Percentiles rank a stretch among this genome's conserved stretches.
These are phyloP conservation scores for Chionographis japonica DNA, from an alignment of 106 monocot genomes.

Conservation along the genomic window DNA sequence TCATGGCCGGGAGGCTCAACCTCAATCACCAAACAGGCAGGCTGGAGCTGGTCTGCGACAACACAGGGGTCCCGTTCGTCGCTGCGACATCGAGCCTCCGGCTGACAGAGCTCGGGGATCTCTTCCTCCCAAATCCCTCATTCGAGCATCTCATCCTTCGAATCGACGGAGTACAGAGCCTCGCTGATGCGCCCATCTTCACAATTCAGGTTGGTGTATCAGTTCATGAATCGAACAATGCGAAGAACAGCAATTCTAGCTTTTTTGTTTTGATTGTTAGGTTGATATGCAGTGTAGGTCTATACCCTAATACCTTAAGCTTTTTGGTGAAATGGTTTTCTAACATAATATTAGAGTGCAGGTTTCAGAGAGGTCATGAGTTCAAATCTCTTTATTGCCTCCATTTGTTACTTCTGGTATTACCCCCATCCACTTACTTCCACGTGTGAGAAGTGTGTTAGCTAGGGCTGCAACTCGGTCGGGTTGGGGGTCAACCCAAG, in stretches of 20 bases:
- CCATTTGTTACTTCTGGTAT: too few relatives aligned
- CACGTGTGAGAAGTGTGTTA: too few relatives aligned
- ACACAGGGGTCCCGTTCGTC: constrained; percentile 54
- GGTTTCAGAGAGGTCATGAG: too few relatives aligned
- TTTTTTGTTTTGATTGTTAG: background rate
- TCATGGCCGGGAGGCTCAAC: constrained; percentile 76
- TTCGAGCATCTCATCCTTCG: constrained; percentile 54
- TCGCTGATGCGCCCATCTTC: constrained; percentile 44
- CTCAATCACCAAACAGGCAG: constrained; percentile 30
- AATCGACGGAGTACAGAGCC: constrained; percentile 16
- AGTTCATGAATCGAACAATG: background rate
- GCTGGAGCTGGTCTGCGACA: constrained; percentile 81
- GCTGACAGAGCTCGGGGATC: constrained; percentile 49
- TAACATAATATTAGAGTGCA: too few relatives aligned
- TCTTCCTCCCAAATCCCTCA: constrained; percentile 64
- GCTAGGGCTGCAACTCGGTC: too few relatives aligned
- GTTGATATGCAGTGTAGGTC: too few relatives aligned
- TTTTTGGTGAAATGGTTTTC: too few relatives aligned
- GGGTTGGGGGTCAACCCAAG: too few relatives aligned
- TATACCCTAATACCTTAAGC: too few relatives aligned
- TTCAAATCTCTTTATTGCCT: too few relatives aligned
- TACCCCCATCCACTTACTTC: too few relatives aligned
- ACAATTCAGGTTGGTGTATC: constrained; percentile 55
- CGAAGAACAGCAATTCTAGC: background rate
- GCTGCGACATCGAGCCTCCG: constrained; percentile 40